Evolutionary conservation across 352 stramenopile species (phyloP), one percentile per base, ranked within the genome.

Genomic region (Aphanomyces astaci): DNA sequence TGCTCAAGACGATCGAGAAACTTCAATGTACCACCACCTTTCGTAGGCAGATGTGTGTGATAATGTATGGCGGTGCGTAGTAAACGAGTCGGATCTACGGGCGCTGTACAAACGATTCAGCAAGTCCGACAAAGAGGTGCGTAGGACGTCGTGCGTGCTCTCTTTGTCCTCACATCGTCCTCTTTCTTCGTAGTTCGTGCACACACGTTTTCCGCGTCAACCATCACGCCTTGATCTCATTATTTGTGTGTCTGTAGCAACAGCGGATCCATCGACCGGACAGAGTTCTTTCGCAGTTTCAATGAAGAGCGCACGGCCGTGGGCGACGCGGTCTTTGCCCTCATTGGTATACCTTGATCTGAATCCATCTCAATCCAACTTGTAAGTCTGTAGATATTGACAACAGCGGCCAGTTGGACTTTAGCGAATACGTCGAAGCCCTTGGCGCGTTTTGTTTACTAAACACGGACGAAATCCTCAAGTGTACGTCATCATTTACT

Each of bases 361-460:
- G 4, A 33, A 60, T 32, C 24, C 46, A n/a, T n/a, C 19, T 1
- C 33, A 31, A 24, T 15, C 39, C 19, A 5, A 30, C 4, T 2
- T 11, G 32, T 52, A 15, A 17, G n/a, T 27, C 31, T 46, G n/a
- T 27, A 56, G 30, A 63, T 9, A 66, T 88, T 63, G 82, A 90
- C 66, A 86, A 82, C 60, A 90, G 82, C 43, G 82, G 82, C 33
- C 76, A 85, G 17, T 53, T 90, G 25, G 82, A 88, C 55, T 90
- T 90, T 40, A 88, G 78, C 53, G 82, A 90, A 45, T 90, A 90
- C 64, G 79, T 90, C 33, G 82, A 90, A 57, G 82, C 82, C 1
- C 71, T 90, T 13, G 82, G 82, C n/a, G 87, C 86, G 31, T 90
- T 90, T 56, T 90, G 82, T 63, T 71, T 88, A 28, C 71, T 90